These are phyloP conservation scores for Penstemon eatonii DNA, from an alignment of 257 asterid genomes.

Conservation along the genomic window DNA sequence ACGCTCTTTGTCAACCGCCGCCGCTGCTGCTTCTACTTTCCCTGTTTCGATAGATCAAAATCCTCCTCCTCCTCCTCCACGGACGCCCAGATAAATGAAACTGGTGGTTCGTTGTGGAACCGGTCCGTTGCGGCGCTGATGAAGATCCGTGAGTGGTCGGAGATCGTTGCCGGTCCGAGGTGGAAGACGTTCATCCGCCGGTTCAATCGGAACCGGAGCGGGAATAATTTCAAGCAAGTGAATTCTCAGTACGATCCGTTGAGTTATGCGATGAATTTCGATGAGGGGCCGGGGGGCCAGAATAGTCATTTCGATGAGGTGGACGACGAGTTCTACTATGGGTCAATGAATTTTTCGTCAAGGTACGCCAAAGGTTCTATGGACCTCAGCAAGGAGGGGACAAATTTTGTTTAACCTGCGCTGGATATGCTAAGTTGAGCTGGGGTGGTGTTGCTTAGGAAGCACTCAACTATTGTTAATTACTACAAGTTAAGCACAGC, in stretches of 20 bases:
- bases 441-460: no score
- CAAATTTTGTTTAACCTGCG: no score
- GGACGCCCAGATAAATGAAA: constrained; percentile 21
- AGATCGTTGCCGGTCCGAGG: constrained; percentile 79
- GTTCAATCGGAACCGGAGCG: constrained; percentile 66
- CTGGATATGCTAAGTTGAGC: no score
- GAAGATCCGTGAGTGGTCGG: constrained; percentile 88
- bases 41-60: constrained; percentile 40
- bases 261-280: constrained; percentile 56
- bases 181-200: constrained; percentile 88
- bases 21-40: constrained; percentile 56
- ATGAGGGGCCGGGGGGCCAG: constrained; percentile 41
- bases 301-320: constrained; percentile 37
- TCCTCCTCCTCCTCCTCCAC: constrained; percentile 35
- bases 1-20: constrained; percentile 39
- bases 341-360: constrained; percentile 41
- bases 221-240: constrained; percentile 31
- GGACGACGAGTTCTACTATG: constrained; percentile 5
- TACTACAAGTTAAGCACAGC: no score
- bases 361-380: constrained; percentile 29
- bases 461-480: no score
- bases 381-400: no score
- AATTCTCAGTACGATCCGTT: constrained; percentile 54
- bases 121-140: constrained; percentile 54
- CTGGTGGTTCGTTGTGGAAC: constrained; percentile 41